Conservation (phyloP, 2,329 filamentous ascomycete species). For the Drechslera avenae region DNA sequence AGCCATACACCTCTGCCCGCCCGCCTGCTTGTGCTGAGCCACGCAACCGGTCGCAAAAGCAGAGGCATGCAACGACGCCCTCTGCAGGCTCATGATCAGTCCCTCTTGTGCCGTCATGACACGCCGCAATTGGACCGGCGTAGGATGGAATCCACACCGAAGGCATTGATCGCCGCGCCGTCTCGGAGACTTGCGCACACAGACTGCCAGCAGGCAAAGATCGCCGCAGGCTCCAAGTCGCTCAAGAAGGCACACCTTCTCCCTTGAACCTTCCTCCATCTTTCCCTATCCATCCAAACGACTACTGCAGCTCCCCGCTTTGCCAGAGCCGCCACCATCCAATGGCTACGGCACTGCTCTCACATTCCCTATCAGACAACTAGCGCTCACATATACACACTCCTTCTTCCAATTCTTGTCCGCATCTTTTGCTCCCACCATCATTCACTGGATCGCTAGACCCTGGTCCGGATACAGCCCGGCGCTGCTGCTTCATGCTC, state of each 20-base stretch:
- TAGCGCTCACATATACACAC: slow-evolving; percentile 7
- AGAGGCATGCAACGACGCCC: neutral
- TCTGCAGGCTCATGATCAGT: neutral
- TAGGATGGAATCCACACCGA: slow-evolving; percentile 13
- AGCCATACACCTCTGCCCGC: neutral
- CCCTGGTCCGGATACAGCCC: slow-evolving; percentile 18
- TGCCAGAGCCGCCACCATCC: slow-evolving; percentile 13
- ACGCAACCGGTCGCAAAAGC: neutral
- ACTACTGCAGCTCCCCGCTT: slow-evolving; percentile 9
- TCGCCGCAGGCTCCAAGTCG: slow-evolving; percentile 16
- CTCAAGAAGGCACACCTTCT: slow-evolving; percentile 12
- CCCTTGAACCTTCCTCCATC: slow-evolving; percentile 10
- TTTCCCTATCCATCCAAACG: slow-evolving; percentile 12
- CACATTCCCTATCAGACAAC: slow-evolving; percentile 15
- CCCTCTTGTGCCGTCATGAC: slow-evolving; percentile 11
- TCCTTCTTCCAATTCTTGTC: slow-evolving; percentile 5
- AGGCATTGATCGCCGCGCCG: slow-evolving; percentile 33
- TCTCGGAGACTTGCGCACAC: slow-evolving; percentile 21
- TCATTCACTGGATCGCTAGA: slow-evolving; percentile 4
- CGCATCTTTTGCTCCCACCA: neutral
- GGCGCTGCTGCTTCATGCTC: slow-evolving; percentile 26
- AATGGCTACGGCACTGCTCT: slow-evolving; percentile 18
- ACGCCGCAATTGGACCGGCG: slow-evolving; percentile 9
- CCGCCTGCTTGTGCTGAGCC: neutral
- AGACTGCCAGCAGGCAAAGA: slow-evolving; percentile 29